Evolutionary conservation across 164 flowering plant species (phyloP).

Genomic region (grape (Vitis vinifera)): ASM3070453v1 NC_081810.1:1660501-1661000

Average conservation of each 20-base stretch:
- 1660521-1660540: constrained; percentile 85
- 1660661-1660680: constrained; percentile 99
- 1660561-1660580: constrained; percentile 51
- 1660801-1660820: constrained; percentile 99
- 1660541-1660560: constrained; percentile 69
- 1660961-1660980: background rate
- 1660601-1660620: background rate
- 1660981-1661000: background rate
- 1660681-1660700: constrained; percentile 99
- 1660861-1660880: constrained; percentile 96
- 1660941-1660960: constrained; percentile 89
- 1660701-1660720: constrained; percentile 98
- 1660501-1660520: constrained; percentile 90
- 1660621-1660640: background rate
- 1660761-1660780: constrained; percentile 98
- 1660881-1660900: constrained; percentile 96
- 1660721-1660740: constrained; percentile 90
- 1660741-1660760: constrained; percentile 78
- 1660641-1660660: constrained; percentile 70
- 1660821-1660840: constrained; percentile 96
- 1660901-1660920: constrained; percentile 93
- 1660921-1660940: constrained; percentile 90
- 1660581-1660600: background rate
- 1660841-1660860: constrained; percentile 96
- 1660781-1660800: constrained; percentile 98